Conservation (phyloP, 2,329 filamentous ascomycete genomes). For the Stachybotrys chlorohalonatus region DNA sequence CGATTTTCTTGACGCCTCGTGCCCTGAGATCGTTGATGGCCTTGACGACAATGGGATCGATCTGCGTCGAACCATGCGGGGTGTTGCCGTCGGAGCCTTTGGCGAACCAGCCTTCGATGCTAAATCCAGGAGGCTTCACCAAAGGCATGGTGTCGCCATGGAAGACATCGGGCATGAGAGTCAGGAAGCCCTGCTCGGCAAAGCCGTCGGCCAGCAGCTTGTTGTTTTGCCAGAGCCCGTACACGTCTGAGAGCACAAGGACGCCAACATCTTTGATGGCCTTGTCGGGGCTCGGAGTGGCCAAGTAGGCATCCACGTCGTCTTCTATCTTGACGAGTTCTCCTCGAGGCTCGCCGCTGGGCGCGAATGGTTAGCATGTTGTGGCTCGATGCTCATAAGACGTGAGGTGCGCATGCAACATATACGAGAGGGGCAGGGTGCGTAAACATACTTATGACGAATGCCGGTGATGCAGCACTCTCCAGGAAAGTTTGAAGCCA, state of each 20-base stretch:
- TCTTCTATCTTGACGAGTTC: constrained; percentile 33
- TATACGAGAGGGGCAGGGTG: no score
- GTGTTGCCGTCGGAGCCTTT: constrained; percentile 37
- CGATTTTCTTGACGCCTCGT: constrained; percentile 44
- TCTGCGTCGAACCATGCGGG: constrained; percentile 24
- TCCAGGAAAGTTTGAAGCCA: constrained; percentile 45
- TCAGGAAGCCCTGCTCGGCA: constrained; percentile 28
- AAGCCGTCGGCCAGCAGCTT: constrained; percentile 31
- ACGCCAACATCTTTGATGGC: constrained; percentile 19
- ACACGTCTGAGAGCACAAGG: constrained; percentile 27
- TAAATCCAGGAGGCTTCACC: constrained; percentile 15
- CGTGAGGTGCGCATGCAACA: no score
- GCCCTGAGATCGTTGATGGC: constrained; percentile 45
- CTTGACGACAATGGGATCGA: constrained; percentile 24
- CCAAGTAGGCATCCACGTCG: constrained; percentile 41
- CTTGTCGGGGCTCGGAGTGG: constrained; percentile 26
- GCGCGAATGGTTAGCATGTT: neutral
- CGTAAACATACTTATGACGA: constrained; percentile 39
- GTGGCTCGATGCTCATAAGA: neutral
- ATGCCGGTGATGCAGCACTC: constrained; percentile 44
- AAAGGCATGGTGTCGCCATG: constrained; percentile 22
- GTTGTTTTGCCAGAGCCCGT: constrained; percentile 29
- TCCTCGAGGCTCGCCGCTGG: constrained; percentile 39
- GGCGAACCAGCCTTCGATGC: constrained; percentile 23
- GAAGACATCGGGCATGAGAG: constrained; percentile 28